Base-by-base conservation (phyloP, 108 stramenopile species). In the Tribonema minus region DNA sequence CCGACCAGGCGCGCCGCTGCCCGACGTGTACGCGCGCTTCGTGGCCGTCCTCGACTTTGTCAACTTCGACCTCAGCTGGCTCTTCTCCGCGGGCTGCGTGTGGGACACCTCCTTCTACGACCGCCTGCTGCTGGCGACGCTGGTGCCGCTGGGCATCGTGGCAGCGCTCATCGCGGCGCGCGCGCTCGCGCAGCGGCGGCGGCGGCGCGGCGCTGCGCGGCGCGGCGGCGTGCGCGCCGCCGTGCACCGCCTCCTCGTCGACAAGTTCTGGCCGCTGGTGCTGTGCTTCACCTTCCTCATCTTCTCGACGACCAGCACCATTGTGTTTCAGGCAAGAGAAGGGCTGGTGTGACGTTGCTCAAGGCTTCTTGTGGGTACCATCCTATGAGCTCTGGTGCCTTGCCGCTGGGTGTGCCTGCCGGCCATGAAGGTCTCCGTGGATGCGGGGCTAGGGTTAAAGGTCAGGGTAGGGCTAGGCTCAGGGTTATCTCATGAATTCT, bases 201-300 rank as follows among this genome's bases (percentile, higher is more conserved):
- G 91, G 91, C 3, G 92, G 90, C n/a, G n/a, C n/a, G n/a, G n/a
- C n/a, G n/a, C n/a, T n/a, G n/a, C n/a, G n/a, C n/a, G n/a, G n/a
- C n/a, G n/a, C n/a, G n/a, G n/a, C n/a, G 39, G 84, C 76, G 2
- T 87, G 84, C 33, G 92, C 90, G 64, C 91, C 82, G 36, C 65
- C 26, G n/a, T n/a, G n/a, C n/a, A n/a, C n/a, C n/a, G n/a, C n/a
- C n/a, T n/a, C n/a, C 37, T 80, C 38, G 9, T 35, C 23, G 39
- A 28, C 33, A 74, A 74, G 41, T 63, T 64, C 29, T 38, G 39
- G 40, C 46, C 79, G 7, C 71, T 77, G 40, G 69, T 38, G 20
- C 32, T 82, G 46, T 58, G 66, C 2, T n/a, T 78, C 25, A 70
- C 58, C 5, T 82, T 78, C 58, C 2, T 59, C 9, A 58, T 74